Conservation (phyloP, 2,329 filamentous ascomycete genomes). For the Trichoderma sp. region DNA sequence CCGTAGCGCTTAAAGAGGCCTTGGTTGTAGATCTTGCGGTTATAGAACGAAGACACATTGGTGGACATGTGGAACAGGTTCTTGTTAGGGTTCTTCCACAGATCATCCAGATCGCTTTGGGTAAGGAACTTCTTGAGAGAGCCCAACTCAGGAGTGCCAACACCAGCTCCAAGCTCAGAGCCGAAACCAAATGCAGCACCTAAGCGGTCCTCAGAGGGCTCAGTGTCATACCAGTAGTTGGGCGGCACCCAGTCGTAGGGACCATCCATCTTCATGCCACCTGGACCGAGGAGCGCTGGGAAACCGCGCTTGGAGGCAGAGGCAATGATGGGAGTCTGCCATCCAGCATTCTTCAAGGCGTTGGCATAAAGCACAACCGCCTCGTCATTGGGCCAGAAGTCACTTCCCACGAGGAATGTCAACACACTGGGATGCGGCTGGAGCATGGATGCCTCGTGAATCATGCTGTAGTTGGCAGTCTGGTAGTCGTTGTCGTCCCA, state of each 20-base stretch:
- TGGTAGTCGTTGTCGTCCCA: constrained; percentile 55
- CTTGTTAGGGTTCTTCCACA: constrained; percentile 54
- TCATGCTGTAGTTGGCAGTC: constrained; percentile 53
- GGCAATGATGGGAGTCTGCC: constrained; percentile 55
- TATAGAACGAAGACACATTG: constrained; percentile 52
- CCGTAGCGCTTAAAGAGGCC: constrained; percentile 53
- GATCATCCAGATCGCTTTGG: constrained; percentile 46
- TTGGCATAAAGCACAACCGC: constrained; percentile 53
- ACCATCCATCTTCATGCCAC: constrained; percentile 64
- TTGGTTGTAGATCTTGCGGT: constrained; percentile 55
- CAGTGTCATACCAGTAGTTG: constrained; percentile 58
- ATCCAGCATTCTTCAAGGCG: constrained; percentile 49
- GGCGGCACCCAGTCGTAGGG: constrained; percentile 66
- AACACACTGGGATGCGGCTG: constrained; percentile 59
- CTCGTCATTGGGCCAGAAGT: constrained; percentile 59
- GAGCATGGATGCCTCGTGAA: constrained; percentile 58
- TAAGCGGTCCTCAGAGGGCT: constrained; percentile 36
- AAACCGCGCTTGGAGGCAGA: constrained; percentile 56
- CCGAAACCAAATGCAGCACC: constrained; percentile 63
- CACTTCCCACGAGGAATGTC: constrained; percentile 57
- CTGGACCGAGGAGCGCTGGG: constrained; percentile 49
- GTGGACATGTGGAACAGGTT: constrained; percentile 59
- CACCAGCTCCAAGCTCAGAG: constrained; percentile 59
- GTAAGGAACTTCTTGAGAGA: constrained; percentile 55
- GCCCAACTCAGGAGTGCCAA: constrained; percentile 56